Conservation (phyloP, 2,329 filamentous ascomycete genomes). For the Colletotrichum chrysophilum region DNA sequence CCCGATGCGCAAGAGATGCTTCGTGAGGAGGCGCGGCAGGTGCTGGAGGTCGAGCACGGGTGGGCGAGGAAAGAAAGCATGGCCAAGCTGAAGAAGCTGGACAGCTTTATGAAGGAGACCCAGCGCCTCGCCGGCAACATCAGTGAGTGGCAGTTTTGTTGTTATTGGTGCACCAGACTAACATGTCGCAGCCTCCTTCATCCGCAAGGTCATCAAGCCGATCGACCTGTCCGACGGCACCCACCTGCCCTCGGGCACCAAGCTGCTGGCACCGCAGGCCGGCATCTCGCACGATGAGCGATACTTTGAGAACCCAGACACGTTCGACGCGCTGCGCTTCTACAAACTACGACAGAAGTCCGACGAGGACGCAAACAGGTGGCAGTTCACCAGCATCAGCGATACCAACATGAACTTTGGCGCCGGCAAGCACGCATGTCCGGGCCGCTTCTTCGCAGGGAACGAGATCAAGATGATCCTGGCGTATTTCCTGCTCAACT, state of each 20-base stretch:
- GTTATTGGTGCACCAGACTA: slow-evolving; percentile 7
- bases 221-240: slow-evolving; percentile 51
- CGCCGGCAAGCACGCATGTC: slow-evolving; percentile 52
- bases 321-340: slow-evolving; percentile 56
- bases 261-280: slow-evolving; percentile 44
- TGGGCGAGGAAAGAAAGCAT: slow-evolving; percentile 49
- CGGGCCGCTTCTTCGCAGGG: slow-evolving; percentile 52
- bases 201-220: slow-evolving; percentile 50
- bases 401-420: slow-evolving; percentile 53
- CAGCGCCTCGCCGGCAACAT: slow-evolving; percentile 46
- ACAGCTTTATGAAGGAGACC: slow-evolving; percentile 54
- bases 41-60: slow-evolving; percentile 45
- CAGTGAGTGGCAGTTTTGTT: slow-evolving; percentile 35
- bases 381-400: slow-evolving; percentile 47
- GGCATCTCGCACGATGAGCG: slow-evolving; percentile 46
- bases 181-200: slow-evolving; percentile 43
- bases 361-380: slow-evolving; percentile 40
- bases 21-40: slow-evolving; percentile 50
- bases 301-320: slow-evolving; percentile 44
- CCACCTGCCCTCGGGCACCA: slow-evolving; percentile 45
- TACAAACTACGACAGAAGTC: slow-evolving; percentile 46
- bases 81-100: slow-evolving; percentile 49
- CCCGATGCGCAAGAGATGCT: slow-evolving; percentile 53
- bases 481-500: slow-evolving; percentile 45
- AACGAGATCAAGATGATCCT: slow-evolving; percentile 52